Evolutionary conservation across 352 stramenopile species (phyloP).

Genomic region (Phytophthora chlamydospora): DNA sequence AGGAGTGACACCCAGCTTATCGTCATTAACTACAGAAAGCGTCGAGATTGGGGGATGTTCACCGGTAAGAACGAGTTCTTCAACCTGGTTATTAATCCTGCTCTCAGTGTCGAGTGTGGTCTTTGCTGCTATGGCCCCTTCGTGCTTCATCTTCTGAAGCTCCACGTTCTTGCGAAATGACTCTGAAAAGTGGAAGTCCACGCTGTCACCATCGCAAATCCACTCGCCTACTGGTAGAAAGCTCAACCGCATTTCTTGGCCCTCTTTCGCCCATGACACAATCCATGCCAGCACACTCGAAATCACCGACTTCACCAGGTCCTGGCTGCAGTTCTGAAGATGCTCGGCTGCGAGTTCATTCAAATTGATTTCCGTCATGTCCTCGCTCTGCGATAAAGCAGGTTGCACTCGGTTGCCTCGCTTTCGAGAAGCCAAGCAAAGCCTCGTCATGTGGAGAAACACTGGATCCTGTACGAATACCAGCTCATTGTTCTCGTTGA

Average conservation of each 20-base stretch:
- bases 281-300: constrained; percentile 49
- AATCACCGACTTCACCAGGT: constrained; percentile 48
- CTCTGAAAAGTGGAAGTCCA: constrained; percentile 44
- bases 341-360: constrained; percentile 37
- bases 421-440: constrained; percentile 31
- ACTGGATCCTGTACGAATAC: constrained; percentile 47
- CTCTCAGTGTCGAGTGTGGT: not conserved
- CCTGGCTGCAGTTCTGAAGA: constrained; percentile 47
- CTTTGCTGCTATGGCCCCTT: not conserved
- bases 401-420: constrained; percentile 27
- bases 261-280: constrained; percentile 47
- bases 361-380: constrained; percentile 34
- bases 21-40: not conserved
- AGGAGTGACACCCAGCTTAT: not conserved
- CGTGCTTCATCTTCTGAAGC: not conserved
- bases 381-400: constrained; percentile 25
- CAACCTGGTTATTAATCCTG: constrained; percentile 14
- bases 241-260: constrained; percentile 39
- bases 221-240: constrained; percentile 65
- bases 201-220: constrained; percentile 39
- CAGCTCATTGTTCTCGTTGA: constrained; percentile 39
- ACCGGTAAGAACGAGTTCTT: not conserved
- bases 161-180: constrained; percentile 44
- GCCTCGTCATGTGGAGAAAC: constrained; percentile 54
- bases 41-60: not conserved